Evolutionary conservation across 768 basidiomycete genomes (phyloP).

Genomic region (Dendrothele bispora): DNA sequence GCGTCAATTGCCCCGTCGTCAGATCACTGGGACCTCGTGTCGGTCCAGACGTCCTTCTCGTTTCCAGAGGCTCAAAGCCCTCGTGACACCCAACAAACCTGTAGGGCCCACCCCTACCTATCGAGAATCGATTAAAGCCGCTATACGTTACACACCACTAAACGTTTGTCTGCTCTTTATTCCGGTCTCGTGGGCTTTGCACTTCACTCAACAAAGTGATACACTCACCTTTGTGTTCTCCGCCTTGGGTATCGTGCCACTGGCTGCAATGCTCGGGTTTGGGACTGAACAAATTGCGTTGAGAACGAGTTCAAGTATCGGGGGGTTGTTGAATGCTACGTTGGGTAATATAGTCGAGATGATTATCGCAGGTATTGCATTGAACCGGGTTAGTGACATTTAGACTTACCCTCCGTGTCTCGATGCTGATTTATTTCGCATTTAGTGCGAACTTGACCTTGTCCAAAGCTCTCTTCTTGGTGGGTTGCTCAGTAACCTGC

Average conservation of each 20-base stretch:
- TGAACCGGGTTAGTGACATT: conserved; percentile 29
- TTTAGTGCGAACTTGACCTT: conserved; percentile 49
- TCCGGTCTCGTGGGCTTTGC: conserved; percentile 49
- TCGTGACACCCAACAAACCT: conserved; percentile 31
- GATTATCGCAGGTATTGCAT: conserved; percentile 48
- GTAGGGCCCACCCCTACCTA: conserved; percentile 37
- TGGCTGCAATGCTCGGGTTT: conserved; percentile 50
- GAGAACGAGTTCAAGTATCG: conserved; percentile 46
- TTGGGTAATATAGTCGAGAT: conserved; percentile 54
- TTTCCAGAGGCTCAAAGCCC: conserved; percentile 23
- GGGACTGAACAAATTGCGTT: conserved; percentile 55
- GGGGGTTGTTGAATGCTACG: conserved; percentile 54
- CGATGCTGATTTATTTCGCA: not conserved
- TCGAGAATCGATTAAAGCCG: conserved; percentile 28
- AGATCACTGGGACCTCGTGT: not conserved
- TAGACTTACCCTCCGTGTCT: conserved; percentile 15
- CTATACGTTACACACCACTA: conserved; percentile 32
- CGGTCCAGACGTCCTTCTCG: conserved; percentile 7
- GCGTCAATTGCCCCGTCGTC: not conserved
- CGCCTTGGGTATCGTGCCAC: conserved; percentile 48
- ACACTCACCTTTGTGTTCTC: conserved; percentile 50
- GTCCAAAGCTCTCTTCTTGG: conserved; percentile 55
- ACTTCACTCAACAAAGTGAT: conserved; percentile 43
- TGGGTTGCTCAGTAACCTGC: conserved; percentile 62
- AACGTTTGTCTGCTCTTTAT: conserved; percentile 50